Conservation (phyloP, 2,329 filamentous ascomycete genomes). For the Chalaropsis thielavioides region DNA sequence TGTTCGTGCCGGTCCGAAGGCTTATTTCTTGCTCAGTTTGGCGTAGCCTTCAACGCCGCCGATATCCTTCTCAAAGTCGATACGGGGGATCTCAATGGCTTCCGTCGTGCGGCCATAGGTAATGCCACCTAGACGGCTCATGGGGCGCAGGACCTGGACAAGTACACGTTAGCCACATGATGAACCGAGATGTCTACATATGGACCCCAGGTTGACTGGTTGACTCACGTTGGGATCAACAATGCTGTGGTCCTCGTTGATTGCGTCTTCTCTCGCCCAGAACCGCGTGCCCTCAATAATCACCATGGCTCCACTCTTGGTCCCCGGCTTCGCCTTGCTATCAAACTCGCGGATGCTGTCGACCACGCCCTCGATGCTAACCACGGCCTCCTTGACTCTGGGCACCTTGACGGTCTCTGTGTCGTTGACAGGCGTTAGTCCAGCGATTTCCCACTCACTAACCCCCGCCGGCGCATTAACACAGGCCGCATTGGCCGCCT, state of each 20-base stretch:
- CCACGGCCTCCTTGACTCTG: slow-evolving; percentile 67
- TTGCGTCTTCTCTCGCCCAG: slow-evolving; percentile 78
- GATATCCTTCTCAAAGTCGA: slow-evolving; percentile 39
- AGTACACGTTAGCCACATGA: neutral
- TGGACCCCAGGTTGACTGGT: too few relatives aligned
- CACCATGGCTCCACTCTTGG: slow-evolving; percentile 58
- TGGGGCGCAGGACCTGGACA: slow-evolving; percentile 51
- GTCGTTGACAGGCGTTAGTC: slow-evolving; percentile 53
- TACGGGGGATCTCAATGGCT: slow-evolving; percentile 55
- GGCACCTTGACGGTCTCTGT: slow-evolving; percentile 53
- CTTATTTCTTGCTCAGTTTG: slow-evolving; percentile 28
- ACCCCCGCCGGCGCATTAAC: slow-evolving; percentile 65
- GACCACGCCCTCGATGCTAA: slow-evolving; percentile 68
- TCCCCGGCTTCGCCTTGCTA: slow-evolving; percentile 52
- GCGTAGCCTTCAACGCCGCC: slow-evolving; percentile 40
- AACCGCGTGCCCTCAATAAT: slow-evolving; percentile 75
- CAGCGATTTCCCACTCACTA: slow-evolving; percentile 67
- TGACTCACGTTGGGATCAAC: slow-evolving; percentile 52
- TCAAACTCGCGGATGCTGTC: slow-evolving; percentile 66
- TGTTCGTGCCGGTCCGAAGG: neutral
- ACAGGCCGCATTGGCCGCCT: slow-evolving; percentile 71
- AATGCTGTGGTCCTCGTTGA: slow-evolving; percentile 60
- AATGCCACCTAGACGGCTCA: slow-evolving; percentile 72
- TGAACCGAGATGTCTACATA: too few relatives aligned
- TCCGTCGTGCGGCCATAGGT: slow-evolving; percentile 61